A percentile compares a stretch with the other conserved stretches of the same genome.
Conservation (phyloP, 371 early-diverging fungal species). For the Circinella umbellata region DNA sequence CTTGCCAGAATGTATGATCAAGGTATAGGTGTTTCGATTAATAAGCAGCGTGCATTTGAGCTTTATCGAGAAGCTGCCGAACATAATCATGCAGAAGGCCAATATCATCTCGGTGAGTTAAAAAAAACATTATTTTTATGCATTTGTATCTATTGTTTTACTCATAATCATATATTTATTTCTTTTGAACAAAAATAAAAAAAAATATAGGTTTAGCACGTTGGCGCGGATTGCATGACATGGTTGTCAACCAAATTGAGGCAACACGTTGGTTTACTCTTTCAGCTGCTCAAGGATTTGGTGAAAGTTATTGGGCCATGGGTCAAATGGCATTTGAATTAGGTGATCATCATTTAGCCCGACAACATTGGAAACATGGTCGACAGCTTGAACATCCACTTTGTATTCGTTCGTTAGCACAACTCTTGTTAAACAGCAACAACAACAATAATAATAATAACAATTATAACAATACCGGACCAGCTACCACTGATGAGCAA, state of each 20-base stretch:
- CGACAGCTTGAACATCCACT: constrained; percentile 34
- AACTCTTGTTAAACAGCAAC: constrained; percentile 12
- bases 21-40: constrained; percentile 12
- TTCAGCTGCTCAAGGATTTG: constrained; percentile 37
- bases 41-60: constrained; percentile 21
- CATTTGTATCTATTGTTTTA: neutral
- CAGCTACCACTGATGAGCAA: constrained; percentile 6
- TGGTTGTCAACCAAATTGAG: constrained; percentile 22
- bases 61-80: constrained; percentile 30
- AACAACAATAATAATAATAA: neutral
- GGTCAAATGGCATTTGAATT: constrained; percentile 41
- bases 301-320: constrained; percentile 39
- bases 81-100: constrained; percentile 43
- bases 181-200: neutral
- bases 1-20: constrained; percentile 36
- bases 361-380: constrained; percentile 39
- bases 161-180: neutral
- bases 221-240: constrained; percentile 36
- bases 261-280: constrained; percentile 41
- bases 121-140: neutral
- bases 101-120: constrained; percentile 38
- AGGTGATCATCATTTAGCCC: constrained; percentile 34
- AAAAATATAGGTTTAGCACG: constrained; percentile 18
- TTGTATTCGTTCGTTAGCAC: constrained; percentile 28
- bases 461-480: neutral